phyloP scores from a whole-genome alignment of 768 basidiomycete species.

The Trametes coccinea region DNA sequence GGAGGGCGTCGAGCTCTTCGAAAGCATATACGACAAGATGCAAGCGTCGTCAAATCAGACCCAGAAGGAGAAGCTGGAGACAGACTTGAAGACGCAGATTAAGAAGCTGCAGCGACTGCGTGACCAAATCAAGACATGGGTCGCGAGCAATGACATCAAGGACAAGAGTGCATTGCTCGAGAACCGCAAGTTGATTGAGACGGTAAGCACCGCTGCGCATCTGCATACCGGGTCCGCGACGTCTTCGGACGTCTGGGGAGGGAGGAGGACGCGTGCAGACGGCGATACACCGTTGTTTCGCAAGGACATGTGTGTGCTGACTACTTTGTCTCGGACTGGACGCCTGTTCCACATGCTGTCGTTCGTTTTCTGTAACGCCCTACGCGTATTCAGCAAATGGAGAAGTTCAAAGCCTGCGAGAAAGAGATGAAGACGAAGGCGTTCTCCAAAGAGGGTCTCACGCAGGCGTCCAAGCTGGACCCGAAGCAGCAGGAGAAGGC shows the following conservation, averaged over 20 bases:
- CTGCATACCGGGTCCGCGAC: constrained; percentile 3
- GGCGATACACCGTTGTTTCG: constrained; percentile 3
- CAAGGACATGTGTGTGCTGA: constrained; percentile 8
- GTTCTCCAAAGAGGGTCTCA: constrained; percentile 97
- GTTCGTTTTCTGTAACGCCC: constrained; percentile 28
- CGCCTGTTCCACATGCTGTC: constrained; percentile 16
- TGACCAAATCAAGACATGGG: constrained; percentile 95
- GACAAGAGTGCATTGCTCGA: constrained; percentile 93
- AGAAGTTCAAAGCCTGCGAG: constrained; percentile 99
- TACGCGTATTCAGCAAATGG: constrained; percentile 86
- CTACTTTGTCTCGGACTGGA: constrained; percentile 16
- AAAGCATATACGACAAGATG: constrained; percentile 98
- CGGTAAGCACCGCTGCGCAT: constrained; percentile 55
- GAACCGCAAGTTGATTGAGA: constrained; percentile 94
- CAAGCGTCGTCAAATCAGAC: constrained; percentile 93
- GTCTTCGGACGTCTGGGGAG: background rate
- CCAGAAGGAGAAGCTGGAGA: constrained; percentile 98
- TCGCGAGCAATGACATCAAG: constrained; percentile 97
- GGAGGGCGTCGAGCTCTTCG: constrained; percentile 94
- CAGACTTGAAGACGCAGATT: constrained; percentile 95
- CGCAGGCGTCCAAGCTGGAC: constrained; percentile 90
- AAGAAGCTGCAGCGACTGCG: constrained; percentile 87
- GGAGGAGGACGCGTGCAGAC: constrained; percentile 19
- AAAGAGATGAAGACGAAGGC: constrained; percentile 99
- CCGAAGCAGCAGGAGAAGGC: constrained; percentile 97